These are phyloP conservation scores for Neostapfia colusana DNA, from an alignment of 176 grass and related monocot species.

Conservation along the genomic window DNA sequence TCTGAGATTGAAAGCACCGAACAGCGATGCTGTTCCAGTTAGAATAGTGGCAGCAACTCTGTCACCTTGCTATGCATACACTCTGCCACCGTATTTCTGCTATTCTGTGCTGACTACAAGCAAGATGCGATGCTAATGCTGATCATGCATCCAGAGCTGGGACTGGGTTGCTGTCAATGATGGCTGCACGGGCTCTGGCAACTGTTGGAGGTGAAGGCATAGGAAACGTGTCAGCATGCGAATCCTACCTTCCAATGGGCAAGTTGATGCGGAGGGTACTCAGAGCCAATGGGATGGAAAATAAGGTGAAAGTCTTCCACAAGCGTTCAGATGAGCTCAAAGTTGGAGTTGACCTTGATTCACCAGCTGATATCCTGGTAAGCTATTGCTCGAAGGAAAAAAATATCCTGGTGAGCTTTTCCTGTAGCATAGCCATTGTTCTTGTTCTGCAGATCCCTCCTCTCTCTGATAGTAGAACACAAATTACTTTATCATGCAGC, in stretches of 20 bases:
- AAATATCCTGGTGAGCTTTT: not conserved
- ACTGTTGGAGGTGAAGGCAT: conserved; percentile 38
- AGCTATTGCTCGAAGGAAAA: not conserved
- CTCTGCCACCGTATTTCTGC: not conserved
- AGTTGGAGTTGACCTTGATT: conserved; percentile 63
- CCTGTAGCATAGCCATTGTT: not conserved
- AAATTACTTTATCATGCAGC: not conserved
- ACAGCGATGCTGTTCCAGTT: not conserved
- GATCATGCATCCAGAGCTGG: conserved; percentile 63
- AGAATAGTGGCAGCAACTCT: not conserved
- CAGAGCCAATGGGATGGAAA: conserved; percentile 66
- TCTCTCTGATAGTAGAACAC: not conserved
- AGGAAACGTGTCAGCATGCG: conserved; percentile 64
- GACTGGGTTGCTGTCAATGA: conserved; percentile 93
- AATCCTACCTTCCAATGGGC: conserved; percentile 92
- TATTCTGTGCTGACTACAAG: not conserved
- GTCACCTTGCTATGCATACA: not conserved
- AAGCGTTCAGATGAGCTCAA: conserved; percentile 81
- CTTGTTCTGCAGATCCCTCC: conserved; percentile 1
- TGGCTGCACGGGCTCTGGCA: conserved; percentile 63
- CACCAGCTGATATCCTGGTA: conserved; percentile 74
- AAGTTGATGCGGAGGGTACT: conserved; percentile 78
- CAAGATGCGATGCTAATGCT: conserved; percentile 32
- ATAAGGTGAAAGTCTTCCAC: conserved; percentile 64
- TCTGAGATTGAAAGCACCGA: not conserved